Percentiles rank a stretch among this genome's conserved stretches.
Conservation (phyloP, 2,329 filamentous ascomycete genomes). For the Trichoderma sp. region DNA sequence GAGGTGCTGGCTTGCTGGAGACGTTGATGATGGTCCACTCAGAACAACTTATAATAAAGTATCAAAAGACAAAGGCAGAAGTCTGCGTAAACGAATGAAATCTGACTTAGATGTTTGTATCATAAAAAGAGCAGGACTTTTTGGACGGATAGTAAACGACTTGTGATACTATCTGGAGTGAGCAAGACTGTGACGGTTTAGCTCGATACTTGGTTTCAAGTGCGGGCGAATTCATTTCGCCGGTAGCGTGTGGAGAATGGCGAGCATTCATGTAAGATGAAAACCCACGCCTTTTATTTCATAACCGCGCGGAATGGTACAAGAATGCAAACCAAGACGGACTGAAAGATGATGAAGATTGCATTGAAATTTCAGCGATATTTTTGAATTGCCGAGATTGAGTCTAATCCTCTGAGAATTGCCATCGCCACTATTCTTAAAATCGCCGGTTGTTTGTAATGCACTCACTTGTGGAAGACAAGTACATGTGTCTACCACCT, state of each 20-base stretch:
- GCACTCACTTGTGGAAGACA: background rate
- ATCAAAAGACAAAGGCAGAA: background rate
- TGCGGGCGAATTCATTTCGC: background rate
- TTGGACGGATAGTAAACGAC: background rate
- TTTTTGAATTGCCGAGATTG: background rate
- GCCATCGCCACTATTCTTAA: background rate
- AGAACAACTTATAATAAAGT: background rate
- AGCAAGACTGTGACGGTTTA: background rate
- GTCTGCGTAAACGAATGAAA: background rate
- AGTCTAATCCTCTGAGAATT: background rate
- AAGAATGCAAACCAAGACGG: background rate
- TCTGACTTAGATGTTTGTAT: background rate
- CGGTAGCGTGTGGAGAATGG: slow-evolving; percentile 1
- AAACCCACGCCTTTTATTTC: background rate
- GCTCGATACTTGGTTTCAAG: background rate
- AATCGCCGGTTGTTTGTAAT: background rate
- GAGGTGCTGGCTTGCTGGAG: background rate
- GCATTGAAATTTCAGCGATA: background rate
- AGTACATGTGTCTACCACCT: background rate
- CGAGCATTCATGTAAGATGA: background rate
- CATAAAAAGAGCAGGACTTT: background rate
- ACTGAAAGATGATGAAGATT: background rate
- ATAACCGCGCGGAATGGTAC: background rate
- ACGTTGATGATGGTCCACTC: background rate
- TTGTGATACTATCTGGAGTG: background rate